phyloP scores from a whole-genome alignment of 2,329 filamentous ascomycete species.

The Coniochaeta sp. region DNA sequence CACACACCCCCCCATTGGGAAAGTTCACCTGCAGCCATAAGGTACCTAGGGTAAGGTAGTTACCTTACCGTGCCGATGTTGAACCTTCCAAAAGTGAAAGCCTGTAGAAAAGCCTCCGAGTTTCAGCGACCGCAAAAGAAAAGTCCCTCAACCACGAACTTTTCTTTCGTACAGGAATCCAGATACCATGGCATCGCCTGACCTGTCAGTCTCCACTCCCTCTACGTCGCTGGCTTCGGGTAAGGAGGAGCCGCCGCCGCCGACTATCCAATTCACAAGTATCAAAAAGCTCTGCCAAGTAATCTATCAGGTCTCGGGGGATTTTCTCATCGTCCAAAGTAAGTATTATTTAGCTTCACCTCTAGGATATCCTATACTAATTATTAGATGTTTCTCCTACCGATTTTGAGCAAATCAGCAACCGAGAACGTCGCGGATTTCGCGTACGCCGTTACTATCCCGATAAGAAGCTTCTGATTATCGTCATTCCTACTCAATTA shows the following conservation, averaged over 20 bases:
- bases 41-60: too few species aligned
- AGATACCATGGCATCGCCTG: neutral
- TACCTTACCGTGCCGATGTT: too few species aligned
- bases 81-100: too few species aligned
- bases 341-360: neutral
- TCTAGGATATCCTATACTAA: constrained; percentile 1
- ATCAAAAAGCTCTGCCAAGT: neutral
- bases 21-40: too few species aligned
- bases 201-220: neutral
- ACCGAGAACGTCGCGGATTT: neutral
- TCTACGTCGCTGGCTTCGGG: too few species aligned
- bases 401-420: neutral
- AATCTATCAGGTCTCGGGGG: neutral
- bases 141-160: neutral
- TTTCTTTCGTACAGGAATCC: neutral
- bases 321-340: constrained; percentile 2
- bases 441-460: constrained; percentile 2
- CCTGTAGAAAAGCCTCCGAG: too few species aligned
- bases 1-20: too few species aligned
- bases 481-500: neutral
- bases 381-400: constrained; percentile 1
- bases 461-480: neutral
- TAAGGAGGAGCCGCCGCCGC: neutral
- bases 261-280: constrained; percentile 1
- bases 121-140: too few species aligned